phyloP scores from a whole-genome alignment of 345 rosid species.

The Turnera subulata region DNA sequence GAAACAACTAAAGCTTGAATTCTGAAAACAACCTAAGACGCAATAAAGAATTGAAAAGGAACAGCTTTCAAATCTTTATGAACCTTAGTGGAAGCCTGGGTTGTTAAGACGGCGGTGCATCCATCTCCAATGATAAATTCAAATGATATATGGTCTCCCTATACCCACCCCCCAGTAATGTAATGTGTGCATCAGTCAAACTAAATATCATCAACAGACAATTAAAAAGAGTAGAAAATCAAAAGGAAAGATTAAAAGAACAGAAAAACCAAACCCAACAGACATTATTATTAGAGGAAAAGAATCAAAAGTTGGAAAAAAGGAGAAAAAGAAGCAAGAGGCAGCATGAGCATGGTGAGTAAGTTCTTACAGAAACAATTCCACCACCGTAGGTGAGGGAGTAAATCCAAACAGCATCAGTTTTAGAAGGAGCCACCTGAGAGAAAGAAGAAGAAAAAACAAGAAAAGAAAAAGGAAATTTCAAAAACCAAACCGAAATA shows the following conservation, averaged over 20 bases:
- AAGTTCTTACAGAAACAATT: slow-evolving; percentile 65
- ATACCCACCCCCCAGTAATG: slow-evolving; percentile 3
- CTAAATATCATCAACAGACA: too few relatives aligned
- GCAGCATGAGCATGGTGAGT: neutral
- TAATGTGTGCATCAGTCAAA: too few relatives aligned
- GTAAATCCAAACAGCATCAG: slow-evolving; percentile 87
- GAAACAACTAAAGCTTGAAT: neutral
- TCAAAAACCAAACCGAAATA: too few relatives aligned
- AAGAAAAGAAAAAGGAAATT: neutral
- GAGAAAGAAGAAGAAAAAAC: slow-evolving; percentile 7
- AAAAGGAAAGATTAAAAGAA: neutral
- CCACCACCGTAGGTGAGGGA: slow-evolving; percentile 92
- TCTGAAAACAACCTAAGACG: neutral
- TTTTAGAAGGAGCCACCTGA: slow-evolving; percentile 71
- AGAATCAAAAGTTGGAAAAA: neutral
- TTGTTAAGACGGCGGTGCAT: slow-evolving; percentile 71
- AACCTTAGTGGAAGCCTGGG: slow-evolving; percentile 95
- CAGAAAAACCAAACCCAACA: neutral
- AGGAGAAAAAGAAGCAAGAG: neutral
- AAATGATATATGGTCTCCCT: slow-evolving; percentile 71
- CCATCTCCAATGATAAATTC: slow-evolving; percentile 58
- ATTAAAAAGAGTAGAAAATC: neutral
- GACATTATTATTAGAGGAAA: neutral
- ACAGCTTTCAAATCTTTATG: neutral
- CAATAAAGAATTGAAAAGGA: neutral